Evolutionary conservation across 2,329 filamentous ascomycete genomes (phyloP).

Genomic region (Talaromyces sp.): DNA sequence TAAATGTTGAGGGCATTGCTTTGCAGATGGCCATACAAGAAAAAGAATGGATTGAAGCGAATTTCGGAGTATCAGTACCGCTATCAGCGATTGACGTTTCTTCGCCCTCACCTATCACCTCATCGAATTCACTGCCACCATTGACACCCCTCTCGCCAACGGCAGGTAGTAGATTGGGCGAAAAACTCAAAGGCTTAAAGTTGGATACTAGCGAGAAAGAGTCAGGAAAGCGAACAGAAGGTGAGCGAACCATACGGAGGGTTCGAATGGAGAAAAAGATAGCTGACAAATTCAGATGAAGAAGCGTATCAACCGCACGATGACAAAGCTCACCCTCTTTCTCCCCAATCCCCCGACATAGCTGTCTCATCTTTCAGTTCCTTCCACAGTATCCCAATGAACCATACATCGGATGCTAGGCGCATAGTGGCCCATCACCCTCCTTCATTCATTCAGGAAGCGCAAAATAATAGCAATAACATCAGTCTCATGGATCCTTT

Average conservation of each 20-base stretch:
- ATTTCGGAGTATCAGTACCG: constrained; percentile 62
- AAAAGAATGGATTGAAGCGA: constrained; percentile 78
- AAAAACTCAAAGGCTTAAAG: constrained; percentile 77
- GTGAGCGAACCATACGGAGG: no score
- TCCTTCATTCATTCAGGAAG: constrained; percentile 40
- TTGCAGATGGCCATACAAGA: constrained; percentile 81
- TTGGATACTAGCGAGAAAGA: constrained; percentile 71
- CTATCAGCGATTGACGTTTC: constrained; percentile 32
- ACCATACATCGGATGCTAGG: constrained; percentile 22
- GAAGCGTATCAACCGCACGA: constrained; percentile 15
- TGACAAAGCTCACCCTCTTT: constrained; percentile 51
- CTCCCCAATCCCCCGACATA: constrained; percentile 62
- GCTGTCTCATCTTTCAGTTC: constrained; percentile 63
- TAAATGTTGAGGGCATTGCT: constrained; percentile 78
- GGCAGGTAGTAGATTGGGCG: constrained; percentile 67
- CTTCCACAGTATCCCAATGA: constrained; percentile 43
- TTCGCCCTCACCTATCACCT: constrained; percentile 37
- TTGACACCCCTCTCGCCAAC: constrained; percentile 62
- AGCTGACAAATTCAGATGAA: no score
- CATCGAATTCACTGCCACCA: constrained; percentile 37
- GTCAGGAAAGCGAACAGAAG: constrained; percentile 53
- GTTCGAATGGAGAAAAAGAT: no score
- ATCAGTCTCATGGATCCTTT: constrained; percentile 35
- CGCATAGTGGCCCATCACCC: constrained; percentile 40
- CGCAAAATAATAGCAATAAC: constrained; percentile 34